phyloP scores from a whole-genome alignment of 305 asterid species.

The Rubia peregrina region DNA sequence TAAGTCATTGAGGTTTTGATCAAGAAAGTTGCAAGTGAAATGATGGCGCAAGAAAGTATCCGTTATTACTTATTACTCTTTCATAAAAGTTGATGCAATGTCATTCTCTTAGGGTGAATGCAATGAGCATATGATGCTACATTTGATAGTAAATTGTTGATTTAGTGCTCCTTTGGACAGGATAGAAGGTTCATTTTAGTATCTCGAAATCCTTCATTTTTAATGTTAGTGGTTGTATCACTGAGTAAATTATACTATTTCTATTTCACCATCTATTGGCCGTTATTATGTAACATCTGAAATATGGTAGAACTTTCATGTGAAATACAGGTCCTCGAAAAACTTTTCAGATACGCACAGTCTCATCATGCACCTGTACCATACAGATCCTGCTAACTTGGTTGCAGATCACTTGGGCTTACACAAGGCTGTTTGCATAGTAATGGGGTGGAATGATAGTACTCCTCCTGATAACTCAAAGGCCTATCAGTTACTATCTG shows the following conservation, averaged over 20 bases:
- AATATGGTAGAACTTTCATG: conserved; percentile 43
- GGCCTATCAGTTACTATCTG: conserved; percentile 71
- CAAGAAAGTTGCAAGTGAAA: background rate
- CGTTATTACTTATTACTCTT: background rate
- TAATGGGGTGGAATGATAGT: conserved; percentile 91
- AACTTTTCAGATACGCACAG: conserved; percentile 71
- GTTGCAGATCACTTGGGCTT: conserved; percentile 86
- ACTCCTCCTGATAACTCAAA: conserved; percentile 76
- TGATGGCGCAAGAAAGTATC: background rate
- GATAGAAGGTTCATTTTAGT: background rate
- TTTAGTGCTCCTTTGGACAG: background rate
- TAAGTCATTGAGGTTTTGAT: conserved; percentile 1
- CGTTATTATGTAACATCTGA: conserved; percentile 33
- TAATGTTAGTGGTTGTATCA: background rate
- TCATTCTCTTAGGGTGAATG: background rate
- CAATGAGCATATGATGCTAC: background rate
- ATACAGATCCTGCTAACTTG: conserved; percentile 52
- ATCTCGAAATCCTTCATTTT: background rate
- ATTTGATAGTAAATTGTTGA: background rate
- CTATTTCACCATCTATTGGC: background rate
- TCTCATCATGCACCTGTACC: conserved; percentile 83
- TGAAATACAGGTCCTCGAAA: conserved; percentile 83
- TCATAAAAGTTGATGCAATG: conserved; percentile 1
- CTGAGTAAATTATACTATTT: background rate
- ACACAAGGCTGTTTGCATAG: conserved; percentile 83